Conservation (phyloP, 2,329 filamentous ascomycete genomes). For the Fusarium sp. region DNA sequence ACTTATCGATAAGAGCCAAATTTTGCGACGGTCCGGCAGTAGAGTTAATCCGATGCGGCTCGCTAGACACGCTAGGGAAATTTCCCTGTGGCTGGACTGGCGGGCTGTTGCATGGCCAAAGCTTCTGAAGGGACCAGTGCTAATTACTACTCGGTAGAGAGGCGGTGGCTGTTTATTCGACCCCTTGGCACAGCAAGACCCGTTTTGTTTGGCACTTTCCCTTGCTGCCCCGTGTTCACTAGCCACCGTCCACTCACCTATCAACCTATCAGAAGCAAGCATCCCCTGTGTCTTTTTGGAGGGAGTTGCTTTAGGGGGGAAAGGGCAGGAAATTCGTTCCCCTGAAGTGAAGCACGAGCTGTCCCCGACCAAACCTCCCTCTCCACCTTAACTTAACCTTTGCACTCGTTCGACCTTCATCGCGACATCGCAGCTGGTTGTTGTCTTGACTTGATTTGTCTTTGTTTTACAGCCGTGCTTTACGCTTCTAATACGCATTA, state of each 20-base stretch:
- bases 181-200: conserved; percentile 36
- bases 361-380: conserved; percentile 43
- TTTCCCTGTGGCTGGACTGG: conserved; percentile 39
- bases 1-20: conserved; percentile 55
- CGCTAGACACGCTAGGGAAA: conserved; percentile 23
- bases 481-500: conserved; percentile 20
- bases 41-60: conserved; percentile 52
- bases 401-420: conserved; percentile 49
- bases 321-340: conserved; percentile 55
- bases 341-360: conserved; percentile 53
- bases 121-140: conserved; percentile 38
- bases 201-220: conserved; percentile 44
- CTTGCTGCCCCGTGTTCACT: conserved; percentile 50
- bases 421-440: conserved; percentile 45
- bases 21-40: conserved; percentile 51
- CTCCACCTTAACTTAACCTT: conserved; percentile 47
- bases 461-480: conserved; percentile 38
- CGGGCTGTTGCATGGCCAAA: conserved; percentile 37
- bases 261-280: conserved; percentile 50
- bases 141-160: not conserved
- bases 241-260: conserved; percentile 47
- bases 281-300: conserved; percentile 28
- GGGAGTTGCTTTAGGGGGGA: conserved; percentile 45
- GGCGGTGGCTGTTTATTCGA: conserved; percentile 30
- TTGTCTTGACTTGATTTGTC: conserved; percentile 38